Percentiles rank a stretch among this genome's conserved stretches.
phyloP scores from a whole-genome alignment of 2,329 filamentous ascomycete genomes.

The Claviceps africana region DNA sequence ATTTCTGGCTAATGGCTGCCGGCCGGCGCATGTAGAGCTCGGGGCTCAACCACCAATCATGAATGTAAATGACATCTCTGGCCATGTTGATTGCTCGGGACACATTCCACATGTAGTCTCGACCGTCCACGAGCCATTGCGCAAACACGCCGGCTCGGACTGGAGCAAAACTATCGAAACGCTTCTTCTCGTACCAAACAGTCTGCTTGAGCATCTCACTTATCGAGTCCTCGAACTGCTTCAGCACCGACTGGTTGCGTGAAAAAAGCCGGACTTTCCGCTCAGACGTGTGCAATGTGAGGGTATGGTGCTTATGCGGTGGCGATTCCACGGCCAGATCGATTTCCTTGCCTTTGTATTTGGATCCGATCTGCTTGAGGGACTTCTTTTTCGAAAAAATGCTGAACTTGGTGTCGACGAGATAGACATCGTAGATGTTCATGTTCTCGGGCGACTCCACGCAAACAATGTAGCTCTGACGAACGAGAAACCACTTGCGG shows the following conservation, averaged over 20 bases:
- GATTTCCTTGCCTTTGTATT: slow-evolving; percentile 42
- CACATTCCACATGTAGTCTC: slow-evolving; percentile 99
- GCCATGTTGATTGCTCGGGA: slow-evolving; percentile 94
- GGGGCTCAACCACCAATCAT: slow-evolving; percentile 97
- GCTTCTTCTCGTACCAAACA: slow-evolving; percentile 67
- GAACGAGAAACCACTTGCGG: slow-evolving; percentile 95
- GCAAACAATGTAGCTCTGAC: slow-evolving; percentile 93
- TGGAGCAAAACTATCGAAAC: slow-evolving; percentile 88
- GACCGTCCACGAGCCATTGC: slow-evolving; percentile 90
- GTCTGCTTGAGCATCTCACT: slow-evolving; percentile 72
- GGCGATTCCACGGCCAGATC: slow-evolving; percentile 25
- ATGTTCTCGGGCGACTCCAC: slow-evolving; percentile 98
- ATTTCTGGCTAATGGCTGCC: slow-evolving; percentile 92
- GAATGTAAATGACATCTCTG: slow-evolving; percentile 94
- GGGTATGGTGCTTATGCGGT: slow-evolving; percentile 57
- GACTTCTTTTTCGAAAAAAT: slow-evolving; percentile 60
- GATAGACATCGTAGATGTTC: slow-evolving; percentile 96
- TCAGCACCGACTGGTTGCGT: slow-evolving; percentile 74
- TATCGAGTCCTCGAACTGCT: slow-evolving; percentile 90
- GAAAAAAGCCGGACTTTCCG: slow-evolving; percentile 83
- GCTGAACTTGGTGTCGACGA: slow-evolving; percentile 81
- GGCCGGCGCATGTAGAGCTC: slow-evolving; percentile 91
- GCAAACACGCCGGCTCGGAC: slow-evolving; percentile 77
- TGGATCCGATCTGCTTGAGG: slow-evolving; percentile 36
- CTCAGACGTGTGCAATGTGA: slow-evolving; percentile 84